These are phyloP conservation scores for Brettanomyces sp. DNA, from an alignment of 805 yeast genomes.

Conservation along the genomic window DNA sequence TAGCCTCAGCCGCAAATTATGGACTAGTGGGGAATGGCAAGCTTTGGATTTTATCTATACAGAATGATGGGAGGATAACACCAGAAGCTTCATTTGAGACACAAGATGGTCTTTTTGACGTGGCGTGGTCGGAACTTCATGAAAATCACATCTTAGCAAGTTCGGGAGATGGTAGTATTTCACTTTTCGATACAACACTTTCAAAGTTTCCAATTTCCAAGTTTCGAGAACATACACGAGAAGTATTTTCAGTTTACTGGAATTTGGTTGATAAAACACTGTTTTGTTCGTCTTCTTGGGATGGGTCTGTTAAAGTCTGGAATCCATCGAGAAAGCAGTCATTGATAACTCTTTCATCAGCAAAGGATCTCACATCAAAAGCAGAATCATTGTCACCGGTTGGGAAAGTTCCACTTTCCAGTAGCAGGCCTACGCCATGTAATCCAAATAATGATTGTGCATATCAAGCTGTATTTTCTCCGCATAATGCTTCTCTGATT, in stretches of 20 bases:
- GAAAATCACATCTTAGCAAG: slow-evolving; percentile 80
- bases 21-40: slow-evolving; percentile 94
- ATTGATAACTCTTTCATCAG: slow-evolving; percentile 42
- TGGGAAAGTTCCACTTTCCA: slow-evolving; percentile 24
- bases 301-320: slow-evolving; percentile 80
- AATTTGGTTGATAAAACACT: slow-evolving; percentile 34
- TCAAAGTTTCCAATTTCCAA: slow-evolving; percentile 63
- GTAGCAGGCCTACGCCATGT: slow-evolving; percentile 23
- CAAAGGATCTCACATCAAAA: slow-evolving; percentile 14
- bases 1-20: slow-evolving; percentile 84
- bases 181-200: slow-evolving; percentile 67
- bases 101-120: slow-evolving; percentile 84
- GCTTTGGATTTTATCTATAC: slow-evolving; percentile 59
- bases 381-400: slow-evolving; percentile 7
- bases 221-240: slow-evolving; percentile 61
- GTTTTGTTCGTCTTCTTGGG: slow-evolving; percentile 85
- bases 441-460: slow-evolving; percentile 46
- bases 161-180: slow-evolving; percentile 84
- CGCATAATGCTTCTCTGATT: slow-evolving; percentile 66
- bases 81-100: slow-evolving; percentile 65
- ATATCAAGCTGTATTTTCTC: slow-evolving; percentile 76
- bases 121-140: slow-evolving; percentile 84
- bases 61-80: slow-evolving; percentile 50
- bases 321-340: slow-evolving; percentile 50
- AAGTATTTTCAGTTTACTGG: slow-evolving; percentile 30